Evolutionary conservation across 176 grass and related monocot genomes (phyloP), one percentile per base, ranked within the genome.

Genomic region (Eragrostis nindensis): DNA sequence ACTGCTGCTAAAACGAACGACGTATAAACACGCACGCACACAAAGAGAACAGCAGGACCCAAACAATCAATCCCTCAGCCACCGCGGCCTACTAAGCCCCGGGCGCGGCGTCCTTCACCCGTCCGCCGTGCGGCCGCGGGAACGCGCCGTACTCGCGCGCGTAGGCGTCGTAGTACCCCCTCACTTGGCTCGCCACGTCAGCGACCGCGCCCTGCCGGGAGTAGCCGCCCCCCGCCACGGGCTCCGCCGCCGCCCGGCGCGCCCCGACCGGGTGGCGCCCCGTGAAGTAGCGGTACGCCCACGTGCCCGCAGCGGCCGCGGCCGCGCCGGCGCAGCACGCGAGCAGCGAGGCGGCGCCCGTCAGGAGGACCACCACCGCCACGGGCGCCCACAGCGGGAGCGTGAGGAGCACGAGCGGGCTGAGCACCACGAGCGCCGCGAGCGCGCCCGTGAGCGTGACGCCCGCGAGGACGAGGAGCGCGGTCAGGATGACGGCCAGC

Each of bases 81-180:
- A 41, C 19, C 49, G 9, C 42, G 11, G 5, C 11, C 1, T 24
- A n/a, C 61, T 90, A 94, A 41, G 94, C 87, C 47, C 89, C 94
- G 9, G 87, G 87, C 41, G 87, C 89, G 26, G 91, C 94, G 71
- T 90, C 87, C 91, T 94, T 94, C 62, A 75, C 72, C 60, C 87
- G 75, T 16, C 42, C 75, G 15, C 32, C 71, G 15, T 75, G 82
- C 11, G 82, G 79, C 5, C 76, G 82, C n/a, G 82, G 79, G 59
- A 81, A 81, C 11, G 70, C 85, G 36, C 85, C 79, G 70, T 92
- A 62, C 75, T 84, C 87, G 21, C 44, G 30, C 12, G 82, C 86
- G 71, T 79, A 79, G 27, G 76, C 76, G 30, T 67, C 76, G 46
- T 92, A 86, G 77, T 92, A 75, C 2, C 17, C 79, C 82, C 85